Base-by-base conservation (phyloP, 352 stramenopile genomes). In the Pythium brachiatum region DNA sequence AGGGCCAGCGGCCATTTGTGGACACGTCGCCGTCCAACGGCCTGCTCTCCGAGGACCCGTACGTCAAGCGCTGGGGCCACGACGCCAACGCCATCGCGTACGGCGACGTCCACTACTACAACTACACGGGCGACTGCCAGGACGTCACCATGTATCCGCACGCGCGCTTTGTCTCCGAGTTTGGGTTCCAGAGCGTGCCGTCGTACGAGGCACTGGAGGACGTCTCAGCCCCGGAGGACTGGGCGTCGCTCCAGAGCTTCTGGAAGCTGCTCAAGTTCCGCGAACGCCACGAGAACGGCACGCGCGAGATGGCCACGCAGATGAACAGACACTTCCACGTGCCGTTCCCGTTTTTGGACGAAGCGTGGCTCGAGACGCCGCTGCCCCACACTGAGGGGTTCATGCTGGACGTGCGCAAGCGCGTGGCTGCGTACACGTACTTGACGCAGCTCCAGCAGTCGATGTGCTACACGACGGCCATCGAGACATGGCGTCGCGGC, bases 1-100 rank as follows among this genome's bases (percentile, higher is more conserved):
- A 60, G 70, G 2, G 74, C 54, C 38, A 23, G 18, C 81, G 84
- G 41, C 79, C 86, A 3, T 94, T 94, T 69, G 79, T 94, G n/a
- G 85, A 94, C 50, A 92, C 87, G 12, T 96, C 87, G 48, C 87
- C 87, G 18, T 96, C 87, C 7, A 96, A 96, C 58, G 87, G 85
- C 6, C 53, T 95, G 43, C 79, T 91, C 60, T 94, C 81, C 4
- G 56, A 72, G 27, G 70, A 92, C 43, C 78, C 81, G 23, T 96
- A 89, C 60, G 81, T 92, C 59, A 94, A 96, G 72, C 82, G 86
- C 21, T 96, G 87, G 87, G 83, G 83, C 2, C 15, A 16, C n/a
- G 54, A 64, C 16, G 76, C 77, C 26, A 90, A 88, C 64, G 69
- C 68, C 27, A 58, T 85, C 13, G 75, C 75, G 29, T 90, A 72